Evolutionary conservation across 495 filamentous ascomycete species (phyloP), one percentile per base, ranked within the genome.

Genomic region (Penicillium crystallinum): DNA sequence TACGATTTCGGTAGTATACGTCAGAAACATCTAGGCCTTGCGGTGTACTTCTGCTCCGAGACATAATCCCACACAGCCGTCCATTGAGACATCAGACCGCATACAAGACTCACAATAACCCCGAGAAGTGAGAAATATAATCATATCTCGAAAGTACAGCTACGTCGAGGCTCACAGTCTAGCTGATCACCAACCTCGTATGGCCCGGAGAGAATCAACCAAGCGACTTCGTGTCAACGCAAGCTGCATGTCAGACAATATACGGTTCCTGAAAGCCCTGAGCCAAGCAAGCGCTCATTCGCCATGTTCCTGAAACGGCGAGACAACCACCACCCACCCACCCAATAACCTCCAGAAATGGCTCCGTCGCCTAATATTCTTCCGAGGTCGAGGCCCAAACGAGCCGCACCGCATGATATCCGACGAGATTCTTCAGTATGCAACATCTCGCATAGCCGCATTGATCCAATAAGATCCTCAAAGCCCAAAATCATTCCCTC

Each of bases 261-360:
- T 25, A 19, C 12, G 2, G 21, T 17, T 29, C 8, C 14, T 42
- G 29, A 0, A 39, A 15, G 17, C 35, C 40, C 19, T 19, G 27
- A 36, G 21, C 57, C 34, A 29, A 37, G 19, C 34, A 10, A 23
- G 34, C 41, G 25, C 47, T 29, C 25, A 61, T 61, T 58, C 58
- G 47, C 51, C 54, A 57, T 46, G 58, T 61, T 61, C 54, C 54
- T 57, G 38, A 50, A 37, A 23, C 39, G 17, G 31, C 45, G 23
- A 53, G 25, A 53, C 41, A 42, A 33, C 23, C 23, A 44, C 17
- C 49, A 10, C 0, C 11, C 8, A 5, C 11, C 23, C 17, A 9
- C 34, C 39, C 31, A 45, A 47, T 47, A 8, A 47, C 19, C 27
- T 4, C 6, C 40, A 18, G 11, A 25, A 4, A n/a, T 34, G 34